Evolutionary conservation across 140 eudicot species (phyloP).

Genomic region (Cichorium intybus): DNA sequence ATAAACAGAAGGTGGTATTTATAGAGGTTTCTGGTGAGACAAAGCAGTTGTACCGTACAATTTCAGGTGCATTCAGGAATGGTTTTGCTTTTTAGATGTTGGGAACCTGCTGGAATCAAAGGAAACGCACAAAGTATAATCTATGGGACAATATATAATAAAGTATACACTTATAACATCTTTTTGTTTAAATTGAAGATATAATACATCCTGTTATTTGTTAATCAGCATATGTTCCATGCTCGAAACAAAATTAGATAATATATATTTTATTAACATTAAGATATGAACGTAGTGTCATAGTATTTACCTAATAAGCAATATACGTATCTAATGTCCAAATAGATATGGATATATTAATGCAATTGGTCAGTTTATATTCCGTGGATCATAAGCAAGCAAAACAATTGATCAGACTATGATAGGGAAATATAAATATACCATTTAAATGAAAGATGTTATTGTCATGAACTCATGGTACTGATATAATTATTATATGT

Average conservation of each 20-base stretch:
- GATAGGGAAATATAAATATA: background rate
- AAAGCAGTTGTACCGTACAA: conserved; percentile 9
- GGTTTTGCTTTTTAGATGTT: conserved; percentile 18
- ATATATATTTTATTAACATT: no score
- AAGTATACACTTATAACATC: background rate
- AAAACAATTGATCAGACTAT: background rate
- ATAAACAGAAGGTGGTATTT: conserved; percentile 5
- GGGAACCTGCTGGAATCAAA: conserved; percentile 6
- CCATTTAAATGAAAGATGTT: background rate
- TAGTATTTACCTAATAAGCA: no score
- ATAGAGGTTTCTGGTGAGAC: conserved; percentile 7
- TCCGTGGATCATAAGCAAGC: no score
- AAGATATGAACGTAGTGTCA: no score
- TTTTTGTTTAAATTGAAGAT: background rate
- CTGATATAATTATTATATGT: background rate
- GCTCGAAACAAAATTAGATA: background rate
- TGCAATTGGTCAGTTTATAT: background rate
- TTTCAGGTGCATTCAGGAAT: background rate
- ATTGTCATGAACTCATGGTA: no score
- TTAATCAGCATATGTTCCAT: background rate
- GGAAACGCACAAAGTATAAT: background rate
- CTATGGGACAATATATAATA: background rate
- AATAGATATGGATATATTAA: no score
- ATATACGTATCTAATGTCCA: no score
- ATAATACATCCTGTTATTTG: background rate